These are phyloP conservation scores for Podospora tetraspora DNA, from an alignment of 495 filamentous ascomycete species.

Conservation along the genomic window DNA sequence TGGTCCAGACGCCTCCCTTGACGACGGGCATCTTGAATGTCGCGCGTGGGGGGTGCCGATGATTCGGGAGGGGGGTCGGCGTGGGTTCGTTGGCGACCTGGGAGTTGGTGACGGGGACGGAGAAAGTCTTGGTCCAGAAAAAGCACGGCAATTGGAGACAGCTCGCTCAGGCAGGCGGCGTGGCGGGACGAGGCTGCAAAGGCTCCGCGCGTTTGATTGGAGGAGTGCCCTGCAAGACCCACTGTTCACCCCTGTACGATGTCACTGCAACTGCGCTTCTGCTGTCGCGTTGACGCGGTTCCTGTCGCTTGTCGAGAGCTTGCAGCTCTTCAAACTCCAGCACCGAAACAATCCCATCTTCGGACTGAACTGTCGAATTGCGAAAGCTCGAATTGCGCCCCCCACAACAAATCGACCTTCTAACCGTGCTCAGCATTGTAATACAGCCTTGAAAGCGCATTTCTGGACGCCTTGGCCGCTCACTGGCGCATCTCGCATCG, in stretches of 20 bases:
- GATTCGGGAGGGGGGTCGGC: background rate
- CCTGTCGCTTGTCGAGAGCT: background rate
- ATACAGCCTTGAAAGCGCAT: background rate
- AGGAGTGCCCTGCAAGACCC: background rate
- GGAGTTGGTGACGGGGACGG: background rate
- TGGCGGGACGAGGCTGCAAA: background rate
- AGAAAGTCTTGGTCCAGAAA: background rate
- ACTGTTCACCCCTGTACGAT: background rate
- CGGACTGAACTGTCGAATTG: background rate
- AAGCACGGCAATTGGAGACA: background rate
- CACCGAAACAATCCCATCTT: background rate
- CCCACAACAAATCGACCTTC: background rate
- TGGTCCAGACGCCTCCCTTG: conserved; percentile 93
- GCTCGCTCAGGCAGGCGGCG: background rate
- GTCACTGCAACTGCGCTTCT: background rate
- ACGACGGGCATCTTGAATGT: conserved; percentile 79
- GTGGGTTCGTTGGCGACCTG: background rate
- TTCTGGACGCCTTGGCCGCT: background rate
- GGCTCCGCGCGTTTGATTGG: background rate
- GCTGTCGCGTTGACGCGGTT: background rate
- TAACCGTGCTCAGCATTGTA: background rate
- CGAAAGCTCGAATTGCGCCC: background rate
- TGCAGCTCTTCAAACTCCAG: background rate
- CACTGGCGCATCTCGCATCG: background rate
- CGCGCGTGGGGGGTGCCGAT: background rate